A percentile compares a stretch with the other conserved stretches of the same genome.
phyloP scores from a whole-genome alignment of 225 moss, liverwort and hornwort genomes.

The Marchantia paleacea region DNA sequence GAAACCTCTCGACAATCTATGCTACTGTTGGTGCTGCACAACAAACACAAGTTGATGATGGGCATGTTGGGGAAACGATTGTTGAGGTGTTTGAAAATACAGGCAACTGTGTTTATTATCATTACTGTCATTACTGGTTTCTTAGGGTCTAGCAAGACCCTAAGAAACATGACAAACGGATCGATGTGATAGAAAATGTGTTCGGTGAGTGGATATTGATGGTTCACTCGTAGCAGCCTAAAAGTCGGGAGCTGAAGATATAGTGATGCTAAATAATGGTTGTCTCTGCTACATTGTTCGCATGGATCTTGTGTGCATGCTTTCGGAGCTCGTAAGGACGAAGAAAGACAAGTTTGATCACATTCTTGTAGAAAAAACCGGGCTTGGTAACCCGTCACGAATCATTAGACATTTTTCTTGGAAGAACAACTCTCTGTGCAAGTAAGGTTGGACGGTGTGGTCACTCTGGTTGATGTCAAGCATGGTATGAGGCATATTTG shows the following conservation, averaged over 20 bases:
- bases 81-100: slow-evolving; percentile 59
- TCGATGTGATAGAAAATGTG: slow-evolving; percentile 95
- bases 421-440: slow-evolving; percentile 67
- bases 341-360: slow-evolving; percentile 61
- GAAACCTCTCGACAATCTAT: too few species aligned
- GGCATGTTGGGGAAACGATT: slow-evolving; percentile 18
- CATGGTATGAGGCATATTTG: slow-evolving; percentile 79
- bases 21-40: neutral
- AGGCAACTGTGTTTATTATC: slow-evolving; percentile 39
- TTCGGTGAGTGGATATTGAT: slow-evolving; percentile 91
- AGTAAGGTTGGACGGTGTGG: slow-evolving; percentile 84
- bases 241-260: slow-evolving; percentile 73
- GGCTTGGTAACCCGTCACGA: slow-evolving; percentile 88
- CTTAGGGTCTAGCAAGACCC: slow-evolving; percentile 85
- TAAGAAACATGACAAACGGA: slow-evolving; percentile 68
- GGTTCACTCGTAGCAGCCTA: slow-evolving; percentile 75
- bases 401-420: slow-evolving; percentile 87
- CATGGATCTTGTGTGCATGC: slow-evolving; percentile 86
- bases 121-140: slow-evolving; percentile 92
- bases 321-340: slow-evolving; percentile 65
- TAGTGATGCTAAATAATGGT: slow-evolving; percentile 86
- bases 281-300: slow-evolving; percentile 92
- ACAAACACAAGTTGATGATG: neutral
- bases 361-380: slow-evolving; percentile 82
- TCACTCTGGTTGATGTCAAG: slow-evolving; percentile 91